Evolutionary conservation across 2,329 filamentous ascomycete species (phyloP).

Genomic region (Emergomyces orientalis): DNA sequence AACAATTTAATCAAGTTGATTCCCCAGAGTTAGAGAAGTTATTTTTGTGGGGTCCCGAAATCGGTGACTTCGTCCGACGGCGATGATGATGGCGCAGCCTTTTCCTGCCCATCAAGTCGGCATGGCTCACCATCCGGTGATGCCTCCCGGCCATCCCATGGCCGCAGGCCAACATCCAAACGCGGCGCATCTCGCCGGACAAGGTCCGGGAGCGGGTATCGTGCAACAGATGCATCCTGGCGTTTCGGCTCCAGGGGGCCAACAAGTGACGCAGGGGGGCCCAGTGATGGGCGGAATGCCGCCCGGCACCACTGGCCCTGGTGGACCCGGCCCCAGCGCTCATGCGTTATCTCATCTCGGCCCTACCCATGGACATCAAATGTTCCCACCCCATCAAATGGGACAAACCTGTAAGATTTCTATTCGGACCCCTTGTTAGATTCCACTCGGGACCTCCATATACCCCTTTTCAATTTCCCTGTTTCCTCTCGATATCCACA

Average conservation of each 20-base stretch:
- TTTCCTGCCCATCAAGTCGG: conserved; percentile 50
- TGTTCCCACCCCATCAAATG: conserved; percentile 44
- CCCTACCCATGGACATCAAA: conserved; percentile 42
- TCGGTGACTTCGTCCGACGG: conserved; percentile 27
- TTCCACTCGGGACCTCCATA: conserved; percentile 4
- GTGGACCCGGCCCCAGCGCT: conserved; percentile 44
- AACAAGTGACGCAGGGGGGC: conserved; percentile 52
- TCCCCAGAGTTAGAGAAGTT: conserved; percentile 9
- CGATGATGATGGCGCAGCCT: conserved; percentile 48
- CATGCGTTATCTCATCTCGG: conserved; percentile 54
- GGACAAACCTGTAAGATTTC: conserved; percentile 34
- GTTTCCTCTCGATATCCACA: neutral
- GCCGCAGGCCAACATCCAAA: conserved; percentile 48
- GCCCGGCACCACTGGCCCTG: conserved; percentile 44
- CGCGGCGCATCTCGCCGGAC: conserved; percentile 43
- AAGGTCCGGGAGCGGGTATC: conserved; percentile 41
- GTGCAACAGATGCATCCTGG: conserved; percentile 52
- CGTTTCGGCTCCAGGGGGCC: conserved; percentile 49
- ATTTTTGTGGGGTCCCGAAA: conserved; percentile 16
- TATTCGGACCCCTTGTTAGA: neutral
- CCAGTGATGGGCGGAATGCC: conserved; percentile 57
- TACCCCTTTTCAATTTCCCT: neutral
- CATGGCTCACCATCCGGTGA: conserved; percentile 49
- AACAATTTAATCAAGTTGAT: conserved; percentile 2
- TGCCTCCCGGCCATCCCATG: conserved; percentile 54